A percentile compares a stretch with the other conserved stretches of the same genome.
Conservation (phyloP, 495 filamentous ascomycete genomes). For the Penicillium chermesinum region DNA sequence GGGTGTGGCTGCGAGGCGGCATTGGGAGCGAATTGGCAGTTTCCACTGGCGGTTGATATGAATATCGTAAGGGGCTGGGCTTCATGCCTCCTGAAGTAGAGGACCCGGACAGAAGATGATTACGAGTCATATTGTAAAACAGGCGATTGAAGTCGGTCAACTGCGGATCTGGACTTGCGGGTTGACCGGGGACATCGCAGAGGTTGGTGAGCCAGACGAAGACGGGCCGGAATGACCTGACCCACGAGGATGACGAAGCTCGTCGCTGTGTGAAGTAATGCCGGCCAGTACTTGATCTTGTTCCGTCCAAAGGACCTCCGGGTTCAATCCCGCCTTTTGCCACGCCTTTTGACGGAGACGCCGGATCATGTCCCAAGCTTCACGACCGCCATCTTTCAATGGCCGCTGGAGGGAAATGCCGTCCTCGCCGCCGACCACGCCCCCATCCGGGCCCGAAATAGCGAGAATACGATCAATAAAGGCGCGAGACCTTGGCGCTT, state of each 20-base stretch:
- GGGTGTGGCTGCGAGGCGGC: conserved; percentile 11
- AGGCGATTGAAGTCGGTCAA: conserved; percentile 31
- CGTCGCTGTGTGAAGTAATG: conserved; percentile 22
- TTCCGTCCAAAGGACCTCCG: conserved; percentile 44
- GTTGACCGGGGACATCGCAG: neutral
- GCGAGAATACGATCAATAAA: conserved; percentile 51
- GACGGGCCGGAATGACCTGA: conserved; percentile 10
- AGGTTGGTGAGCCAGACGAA: conserved; percentile 1
- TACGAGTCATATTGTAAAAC: conserved; percentile 40
- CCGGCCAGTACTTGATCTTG: conserved; percentile 42
- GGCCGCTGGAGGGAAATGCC: conserved; percentile 44
- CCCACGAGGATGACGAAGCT: conserved; percentile 9
- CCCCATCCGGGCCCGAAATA: conserved; percentile 48
- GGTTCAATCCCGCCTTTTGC: conserved; percentile 46
- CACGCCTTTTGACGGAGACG: conserved; percentile 47
- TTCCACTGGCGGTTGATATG: conserved; percentile 17
- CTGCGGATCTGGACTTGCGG: conserved; percentile 10
- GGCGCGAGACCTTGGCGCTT: conserved; percentile 43
- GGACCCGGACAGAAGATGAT: conserved; percentile 25
- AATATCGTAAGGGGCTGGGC: conserved; percentile 27
- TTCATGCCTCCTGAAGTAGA: conserved; percentile 11
- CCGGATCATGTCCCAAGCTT: conserved; percentile 53
- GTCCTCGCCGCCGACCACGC: conserved; percentile 47
- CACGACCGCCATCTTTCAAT: conserved; percentile 47
- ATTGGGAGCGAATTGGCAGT: conserved; percentile 7